Evolutionary conservation across 2,329 filamentous ascomycete species (phyloP).

Genomic region (Botrytis cinerea): DNA sequence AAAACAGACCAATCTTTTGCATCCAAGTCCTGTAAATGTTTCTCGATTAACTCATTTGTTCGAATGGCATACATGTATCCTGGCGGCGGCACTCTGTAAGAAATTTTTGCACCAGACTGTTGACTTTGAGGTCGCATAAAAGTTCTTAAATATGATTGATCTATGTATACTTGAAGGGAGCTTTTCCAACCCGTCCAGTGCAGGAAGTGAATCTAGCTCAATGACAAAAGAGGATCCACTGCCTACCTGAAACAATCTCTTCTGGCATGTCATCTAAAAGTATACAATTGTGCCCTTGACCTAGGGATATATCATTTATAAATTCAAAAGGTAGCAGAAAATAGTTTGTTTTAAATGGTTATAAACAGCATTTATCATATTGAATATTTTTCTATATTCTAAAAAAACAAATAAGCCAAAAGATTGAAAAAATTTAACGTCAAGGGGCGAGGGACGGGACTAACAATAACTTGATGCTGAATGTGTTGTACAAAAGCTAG

Average conservation of each 20-base stretch:
- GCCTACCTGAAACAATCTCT: neutral
- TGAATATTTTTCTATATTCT: too few relatives aligned
- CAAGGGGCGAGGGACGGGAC: neutral
- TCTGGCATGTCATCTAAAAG: neutral
- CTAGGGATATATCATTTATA: too few relatives aligned
- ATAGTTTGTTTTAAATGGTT: too few relatives aligned
- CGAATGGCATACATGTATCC: neutral
- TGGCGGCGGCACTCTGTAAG: neutral
- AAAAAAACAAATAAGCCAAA: too few relatives aligned
- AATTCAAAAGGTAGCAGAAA: too few relatives aligned
- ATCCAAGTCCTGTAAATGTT: neutral
- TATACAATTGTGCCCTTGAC: neutral
- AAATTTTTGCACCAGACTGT: neutral
- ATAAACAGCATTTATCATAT: too few relatives aligned
- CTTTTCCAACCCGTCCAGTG: too few relatives aligned
- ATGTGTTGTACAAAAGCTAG: neutral
- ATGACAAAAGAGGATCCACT: neutral
- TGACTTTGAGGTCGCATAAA: neutral
- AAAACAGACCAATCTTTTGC: neutral
- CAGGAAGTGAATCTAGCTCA: neutral
- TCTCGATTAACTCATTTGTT: neutral
- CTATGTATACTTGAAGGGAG: neutral
- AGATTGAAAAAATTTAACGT: too few relatives aligned
- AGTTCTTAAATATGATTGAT: neutral
- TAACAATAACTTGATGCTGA: neutral